Base-by-base conservation (phyloP, 257 asterid species). In the Jacaranda mimosifolia region DNA sequence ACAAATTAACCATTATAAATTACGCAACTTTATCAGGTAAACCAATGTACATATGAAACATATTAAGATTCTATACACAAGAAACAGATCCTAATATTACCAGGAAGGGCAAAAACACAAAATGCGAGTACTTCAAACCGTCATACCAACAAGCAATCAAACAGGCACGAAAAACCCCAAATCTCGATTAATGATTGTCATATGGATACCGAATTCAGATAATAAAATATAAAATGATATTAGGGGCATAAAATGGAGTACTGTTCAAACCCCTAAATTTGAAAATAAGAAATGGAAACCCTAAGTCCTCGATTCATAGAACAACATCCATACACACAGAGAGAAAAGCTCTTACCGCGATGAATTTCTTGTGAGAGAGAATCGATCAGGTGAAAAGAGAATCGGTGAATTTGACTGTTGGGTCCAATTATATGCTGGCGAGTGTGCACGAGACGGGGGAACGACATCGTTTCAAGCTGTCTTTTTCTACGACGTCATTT, bases 81-180 rank as follows among this genome's bases (percentile, higher is more conserved):
- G n/a, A 59, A 59, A 21, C 42, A 59, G 65, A n/a, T 56, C 76
- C 56, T n/a, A 19, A 70, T 36, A 73, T 40, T 64, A 12, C 21
- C 35, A 45, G 9, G 5, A 56, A 76, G 42, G 62, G 55, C n/a
- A 10, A 63, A 49, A 2, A 40, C 18, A 19, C 43, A 39, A 49
- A 14, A 26, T 3, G 32, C 55, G n/a, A 81, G 68, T 26, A 42
- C 15, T 21, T 4, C 38, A 57, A 21, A 32, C 39, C 17, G 8
- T 13, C 4, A 59, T 9, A 9, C 8, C 46, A 51, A 7, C 6
- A 12, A 36, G 35, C 15, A 65, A 9, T 32, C 62, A 15, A 65
- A 63, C 17, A 35, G 62, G 63, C 68, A 71, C 52, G 68, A 3
- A 19, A 63, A 64, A 64, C 62, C 69, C 69, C 18, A 46, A 38